phyloP scores from a whole-genome alignment of 1,139 yeast genomes.

The Yamadazyma oceani region DNA sequence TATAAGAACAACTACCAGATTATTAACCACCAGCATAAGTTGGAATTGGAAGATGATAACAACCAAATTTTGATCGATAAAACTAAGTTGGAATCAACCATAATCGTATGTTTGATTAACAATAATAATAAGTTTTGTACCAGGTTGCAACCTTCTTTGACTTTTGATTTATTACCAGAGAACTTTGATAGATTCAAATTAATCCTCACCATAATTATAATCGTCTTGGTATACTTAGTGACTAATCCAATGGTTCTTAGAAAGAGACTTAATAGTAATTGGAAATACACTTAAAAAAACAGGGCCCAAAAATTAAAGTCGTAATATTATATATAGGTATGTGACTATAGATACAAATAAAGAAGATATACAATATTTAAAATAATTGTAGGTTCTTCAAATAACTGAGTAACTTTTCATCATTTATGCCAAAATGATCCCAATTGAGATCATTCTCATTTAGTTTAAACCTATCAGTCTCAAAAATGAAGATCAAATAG shows the following conservation, averaged over 20 bases:
- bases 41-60: slow-evolving; percentile 32
- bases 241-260: slow-evolving; percentile 60
- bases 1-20: slow-evolving; percentile 45
- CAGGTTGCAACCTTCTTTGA: slow-evolving; percentile 74
- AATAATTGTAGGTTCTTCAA: slow-evolving; percentile 6
- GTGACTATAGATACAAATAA: neutral
- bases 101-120: slow-evolving; percentile 66
- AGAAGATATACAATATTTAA: no score
- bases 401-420: slow-evolving; percentile 24
- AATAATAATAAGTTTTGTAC: slow-evolving; percentile 72
- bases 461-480: slow-evolving; percentile 11
- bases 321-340: neutral
- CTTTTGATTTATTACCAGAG: slow-evolving; percentile 73
- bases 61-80: slow-evolving; percentile 50
- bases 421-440: slow-evolving; percentile 31
- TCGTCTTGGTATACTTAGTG: slow-evolving; percentile 44
- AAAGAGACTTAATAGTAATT: slow-evolving; percentile 42
- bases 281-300: slow-evolving; percentile 26
- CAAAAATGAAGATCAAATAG: slow-evolving; percentile 38
- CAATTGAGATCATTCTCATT: slow-evolving; percentile 22
- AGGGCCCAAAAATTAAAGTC: no score
- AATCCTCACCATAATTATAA: slow-evolving; percentile 54
- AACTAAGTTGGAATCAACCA: slow-evolving; percentile 80
- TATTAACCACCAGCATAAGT: slow-evolving; percentile 36
- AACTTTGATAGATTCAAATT: slow-evolving; percentile 70